Evolutionary conservation across 768 basidiomycete genomes (phyloP).

Genomic region (Psilocybe tampanensis): DNA sequence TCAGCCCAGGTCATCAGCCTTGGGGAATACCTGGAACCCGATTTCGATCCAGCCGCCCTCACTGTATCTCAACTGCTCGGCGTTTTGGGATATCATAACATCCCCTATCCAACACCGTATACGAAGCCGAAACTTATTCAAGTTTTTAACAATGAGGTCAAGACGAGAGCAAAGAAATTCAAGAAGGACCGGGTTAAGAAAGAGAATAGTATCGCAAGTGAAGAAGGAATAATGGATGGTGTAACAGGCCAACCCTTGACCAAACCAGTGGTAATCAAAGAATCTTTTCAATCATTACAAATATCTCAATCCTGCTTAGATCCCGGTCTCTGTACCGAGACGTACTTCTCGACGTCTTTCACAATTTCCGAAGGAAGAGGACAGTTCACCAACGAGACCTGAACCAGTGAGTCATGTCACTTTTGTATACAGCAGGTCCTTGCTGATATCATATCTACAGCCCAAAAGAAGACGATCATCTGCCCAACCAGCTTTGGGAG

Average conservation of each 20-base stretch:
- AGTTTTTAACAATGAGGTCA: slow-evolving; percentile 79
- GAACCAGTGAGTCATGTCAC: slow-evolving; percentile 54
- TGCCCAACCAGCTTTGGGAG: slow-evolving; percentile 70
- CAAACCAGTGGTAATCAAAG: slow-evolving; percentile 44
- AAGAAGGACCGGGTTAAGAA: slow-evolving; percentile 66
- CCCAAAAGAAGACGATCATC: slow-evolving; percentile 82
- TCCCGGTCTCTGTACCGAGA: slow-evolving; percentile 13
- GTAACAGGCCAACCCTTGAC: slow-evolving; percentile 73
- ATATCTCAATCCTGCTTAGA: slow-evolving; percentile 3
- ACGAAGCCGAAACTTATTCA: slow-evolving; percentile 78
- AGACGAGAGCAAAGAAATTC: slow-evolving; percentile 54
- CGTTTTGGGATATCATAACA: slow-evolving; percentile 74
- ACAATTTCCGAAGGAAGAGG: slow-evolving; percentile 52
- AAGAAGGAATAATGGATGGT: slow-evolving; percentile 83
- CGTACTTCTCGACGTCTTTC: slow-evolving; percentile 66
- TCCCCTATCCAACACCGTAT: slow-evolving; percentile 73
- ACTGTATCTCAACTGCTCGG: slow-evolving; percentile 85
- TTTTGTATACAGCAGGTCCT: slow-evolving; percentile 12
- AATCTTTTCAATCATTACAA: not conserved
- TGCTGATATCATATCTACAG: slow-evolving; percentile 35
- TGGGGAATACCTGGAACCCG: slow-evolving; percentile 79
- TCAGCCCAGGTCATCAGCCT: slow-evolving; percentile 71
- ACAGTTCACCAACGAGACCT: slow-evolving; percentile 40
- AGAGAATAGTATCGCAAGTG: slow-evolving; percentile 73
- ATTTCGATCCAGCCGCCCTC: slow-evolving; percentile 73